phyloP scores from a whole-genome alignment of 768 basidiomycete species.

The Pleurotus platypus region DNA sequence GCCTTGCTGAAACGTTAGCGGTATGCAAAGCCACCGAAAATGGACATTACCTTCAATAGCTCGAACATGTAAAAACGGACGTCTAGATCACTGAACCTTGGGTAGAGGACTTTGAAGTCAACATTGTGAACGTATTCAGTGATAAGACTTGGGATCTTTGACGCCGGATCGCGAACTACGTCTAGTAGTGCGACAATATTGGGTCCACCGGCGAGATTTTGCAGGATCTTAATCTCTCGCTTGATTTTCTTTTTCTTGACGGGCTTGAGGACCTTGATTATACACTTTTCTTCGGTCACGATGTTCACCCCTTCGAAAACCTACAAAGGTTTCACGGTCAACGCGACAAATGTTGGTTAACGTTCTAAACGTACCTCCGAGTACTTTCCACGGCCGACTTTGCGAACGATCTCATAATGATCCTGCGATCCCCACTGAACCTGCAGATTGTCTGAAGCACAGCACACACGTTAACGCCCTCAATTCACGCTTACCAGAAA shows the following conservation, averaged over 20 bases:
- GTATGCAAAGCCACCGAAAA: slow-evolving; percentile 7
- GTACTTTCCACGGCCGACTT: slow-evolving; percentile 94
- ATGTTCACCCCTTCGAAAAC: slow-evolving; percentile 94
- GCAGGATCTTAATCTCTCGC: slow-evolving; percentile 96
- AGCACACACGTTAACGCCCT: slow-evolving; percentile 11
- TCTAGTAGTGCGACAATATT: slow-evolving; percentile 93
- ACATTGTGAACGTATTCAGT: slow-evolving; percentile 98
- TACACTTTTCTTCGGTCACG: slow-evolving; percentile 89
- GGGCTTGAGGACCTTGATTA: slow-evolving; percentile 97
- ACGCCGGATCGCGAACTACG: slow-evolving; percentile 92
- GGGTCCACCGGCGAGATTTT: slow-evolving; percentile 93
- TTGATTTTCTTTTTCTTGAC: slow-evolving; percentile 99
- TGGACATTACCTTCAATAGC: slow-evolving; percentile 70
- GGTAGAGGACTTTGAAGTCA: slow-evolving; percentile 96
- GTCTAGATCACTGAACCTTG: slow-evolving; percentile 92
- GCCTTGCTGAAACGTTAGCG: slow-evolving; percentile 49
- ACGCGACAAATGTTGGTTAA: slow-evolving; percentile 7
- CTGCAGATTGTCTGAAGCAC: slow-evolving; percentile 78
- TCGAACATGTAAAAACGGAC: slow-evolving; percentile 97
- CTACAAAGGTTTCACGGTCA: slow-evolving; percentile 31
- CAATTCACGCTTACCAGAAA: slow-evolving; percentile 16
- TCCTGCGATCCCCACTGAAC: slow-evolving; percentile 98
- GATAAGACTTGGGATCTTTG: slow-evolving; percentile 95
- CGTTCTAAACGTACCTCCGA: slow-evolving; percentile 62
- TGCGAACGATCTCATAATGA: slow-evolving; percentile 96